Percentiles rank a stretch among this genome's conserved stretches.
Conservation (phyloP, 83 land plant genomes). For the Picea abies region DNA sequence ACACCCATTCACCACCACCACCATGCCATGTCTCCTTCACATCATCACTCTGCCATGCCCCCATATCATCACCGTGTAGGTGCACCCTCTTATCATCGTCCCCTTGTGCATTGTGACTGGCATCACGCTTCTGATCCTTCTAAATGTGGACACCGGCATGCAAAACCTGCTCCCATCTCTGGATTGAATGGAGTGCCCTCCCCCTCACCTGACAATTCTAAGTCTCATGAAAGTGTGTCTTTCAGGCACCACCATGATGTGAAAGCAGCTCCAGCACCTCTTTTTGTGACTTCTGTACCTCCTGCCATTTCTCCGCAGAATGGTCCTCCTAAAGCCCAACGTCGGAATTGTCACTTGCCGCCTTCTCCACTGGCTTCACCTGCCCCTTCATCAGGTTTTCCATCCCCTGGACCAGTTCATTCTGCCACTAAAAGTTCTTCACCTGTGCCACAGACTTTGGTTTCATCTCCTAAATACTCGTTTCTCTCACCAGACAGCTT, state of each 20-base stretch:
- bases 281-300: conserved; percentile 3
- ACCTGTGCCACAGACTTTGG: conserved; percentile 12
- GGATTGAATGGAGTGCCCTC: conserved; percentile 13
- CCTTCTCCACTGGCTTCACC: conserved; percentile 7
- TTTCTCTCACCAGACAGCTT: conserved; percentile 37
- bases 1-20: conserved; percentile 13
- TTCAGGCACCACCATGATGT: conserved; percentile 10
- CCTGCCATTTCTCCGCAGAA: conserved; percentile 2
- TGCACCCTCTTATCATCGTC: not conserved
- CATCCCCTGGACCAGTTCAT: not conserved
- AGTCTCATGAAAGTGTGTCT: not conserved
- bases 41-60: not conserved
- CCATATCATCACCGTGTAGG: not conserved
- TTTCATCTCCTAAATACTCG: conserved; percentile 30
- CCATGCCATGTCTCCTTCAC: conserved; percentile 20
- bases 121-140: not conserved
- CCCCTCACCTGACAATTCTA: conserved; percentile 10
- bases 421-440: conserved; percentile 9
- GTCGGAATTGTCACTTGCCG: not conserved
- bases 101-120: conserved; percentile 1
- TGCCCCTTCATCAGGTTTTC: conserved; percentile 4
- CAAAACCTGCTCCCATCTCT: conserved; percentile 2
- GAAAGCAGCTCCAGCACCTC: conserved; percentile 2
- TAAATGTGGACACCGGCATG: conserved; percentile 7
- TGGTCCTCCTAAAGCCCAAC: conserved; percentile 1